Evolutionary conservation across 1,139 yeast genomes (phyloP).

Genomic region (Pichia sp.): DNA sequence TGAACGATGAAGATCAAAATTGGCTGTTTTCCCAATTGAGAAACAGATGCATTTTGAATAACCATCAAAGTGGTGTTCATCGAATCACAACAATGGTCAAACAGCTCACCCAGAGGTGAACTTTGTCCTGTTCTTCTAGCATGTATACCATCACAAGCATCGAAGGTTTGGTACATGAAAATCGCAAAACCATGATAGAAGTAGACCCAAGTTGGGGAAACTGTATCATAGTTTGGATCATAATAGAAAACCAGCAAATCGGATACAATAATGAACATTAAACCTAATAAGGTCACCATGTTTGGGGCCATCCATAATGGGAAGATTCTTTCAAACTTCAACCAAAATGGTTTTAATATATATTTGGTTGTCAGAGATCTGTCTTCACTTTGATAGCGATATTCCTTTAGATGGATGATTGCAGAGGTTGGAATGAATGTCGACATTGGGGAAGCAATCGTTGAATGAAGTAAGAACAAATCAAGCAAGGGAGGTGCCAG

Average conservation of each 20-base stretch:
- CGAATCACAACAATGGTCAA: constrained; percentile 92
- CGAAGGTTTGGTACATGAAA: constrained; percentile 90
- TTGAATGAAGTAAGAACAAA: too few relatives aligned
- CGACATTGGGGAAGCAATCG: constrained; percentile 14
- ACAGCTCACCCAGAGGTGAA: constrained; percentile 90
- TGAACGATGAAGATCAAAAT: constrained; percentile 58
- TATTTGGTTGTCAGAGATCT: constrained; percentile 70
- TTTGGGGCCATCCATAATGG: constrained; percentile 88
- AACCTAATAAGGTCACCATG: constrained; percentile 73
- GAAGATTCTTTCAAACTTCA: constrained; percentile 59
- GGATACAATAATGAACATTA: constrained; percentile 60
- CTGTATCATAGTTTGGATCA: constrained; percentile 57
- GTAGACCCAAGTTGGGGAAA: constrained; percentile 77
- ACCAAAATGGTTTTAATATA: constrained; percentile 75
- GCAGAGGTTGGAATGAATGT: constrained; percentile 21
- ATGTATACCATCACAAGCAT: constrained; percentile 93
- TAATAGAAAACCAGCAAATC: constrained; percentile 58
- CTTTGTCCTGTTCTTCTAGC: constrained; percentile 90
- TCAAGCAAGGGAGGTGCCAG: too few relatives aligned
- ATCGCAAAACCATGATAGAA: constrained; percentile 74
- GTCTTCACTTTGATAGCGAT: constrained; percentile 62
- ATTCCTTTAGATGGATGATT: constrained; percentile 23
- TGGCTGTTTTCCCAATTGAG: constrained; percentile 59
- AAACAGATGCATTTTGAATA: constrained; percentile 62
- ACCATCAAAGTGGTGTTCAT: constrained; percentile 78